Evolutionary conservation across 1,284 basidiomycete species (phyloP).

Genomic region (Cryptococcus sp.): DNA sequence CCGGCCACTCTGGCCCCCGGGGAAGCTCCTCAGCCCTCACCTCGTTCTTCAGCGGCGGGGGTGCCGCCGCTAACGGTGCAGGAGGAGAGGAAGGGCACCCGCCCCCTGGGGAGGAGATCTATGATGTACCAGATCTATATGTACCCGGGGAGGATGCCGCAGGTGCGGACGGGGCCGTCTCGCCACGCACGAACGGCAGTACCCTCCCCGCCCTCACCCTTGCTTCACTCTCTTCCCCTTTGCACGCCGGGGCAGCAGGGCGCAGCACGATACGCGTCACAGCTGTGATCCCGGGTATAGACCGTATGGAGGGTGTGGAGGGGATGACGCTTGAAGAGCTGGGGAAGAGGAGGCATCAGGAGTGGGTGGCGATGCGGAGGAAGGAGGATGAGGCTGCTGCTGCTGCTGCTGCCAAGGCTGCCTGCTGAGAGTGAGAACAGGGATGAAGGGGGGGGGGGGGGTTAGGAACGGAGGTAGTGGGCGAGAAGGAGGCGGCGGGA

Average conservation of each 20-base stretch:
- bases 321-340: slow-evolving; percentile 40
- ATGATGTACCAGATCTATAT: slow-evolving; percentile 10
- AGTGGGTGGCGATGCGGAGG: slow-evolving; percentile 28
- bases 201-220: background rate
- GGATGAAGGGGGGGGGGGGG: too few species aligned
- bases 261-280: background rate
- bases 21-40: background rate
- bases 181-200: background rate
- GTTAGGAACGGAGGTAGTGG: too few species aligned
- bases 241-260: background rate
- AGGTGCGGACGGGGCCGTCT: background rate
- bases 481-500: too few species aligned
- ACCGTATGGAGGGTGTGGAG: slow-evolving; percentile 13
- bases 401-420: too few species aligned
- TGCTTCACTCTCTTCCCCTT: background rate
- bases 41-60: slow-evolving; percentile 6
- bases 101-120: slow-evolving; percentile 8
- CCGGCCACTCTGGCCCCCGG: slow-evolving; percentile 1
- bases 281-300: slow-evolving; percentile 8
- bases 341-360: slow-evolving; percentile 36
- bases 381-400: too few species aligned
- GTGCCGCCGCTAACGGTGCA: background rate
- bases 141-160: background rate
- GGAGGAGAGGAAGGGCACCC: background rate
- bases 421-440: too few species aligned